Evolutionary conservation across 129 eudicot species (phyloP).

Genomic region (Helianthus annuus): DNA sequence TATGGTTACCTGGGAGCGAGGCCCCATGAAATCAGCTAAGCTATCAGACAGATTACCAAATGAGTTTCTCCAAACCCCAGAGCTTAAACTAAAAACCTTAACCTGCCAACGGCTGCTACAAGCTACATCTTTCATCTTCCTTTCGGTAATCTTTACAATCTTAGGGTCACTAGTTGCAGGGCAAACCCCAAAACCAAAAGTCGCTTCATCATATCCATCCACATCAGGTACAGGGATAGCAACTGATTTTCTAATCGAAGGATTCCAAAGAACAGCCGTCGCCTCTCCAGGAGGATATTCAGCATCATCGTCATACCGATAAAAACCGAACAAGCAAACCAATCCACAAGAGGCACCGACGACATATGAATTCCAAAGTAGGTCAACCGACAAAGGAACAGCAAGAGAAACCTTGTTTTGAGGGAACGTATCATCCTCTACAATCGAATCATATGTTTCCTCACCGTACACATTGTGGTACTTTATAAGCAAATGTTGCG

Average conservation of each 20-base stretch:
- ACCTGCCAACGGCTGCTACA: not conserved
- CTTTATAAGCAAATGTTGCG: not conserved
- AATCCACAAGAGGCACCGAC: constrained; percentile 43
- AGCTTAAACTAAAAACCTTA: not conserved
- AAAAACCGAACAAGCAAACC: constrained; percentile 30
- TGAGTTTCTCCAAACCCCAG: not conserved
- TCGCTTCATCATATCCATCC: too few species aligned
- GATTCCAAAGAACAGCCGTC: constrained; percentile 20
- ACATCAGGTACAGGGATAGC: not conserved
- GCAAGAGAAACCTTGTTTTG: not conserved
- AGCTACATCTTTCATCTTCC: too few species aligned
- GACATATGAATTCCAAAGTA: constrained; percentile 24
- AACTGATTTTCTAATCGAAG: not conserved
- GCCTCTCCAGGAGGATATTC: too few species aligned
- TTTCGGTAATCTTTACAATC: not conserved
- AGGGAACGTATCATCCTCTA: constrained; percentile 15
- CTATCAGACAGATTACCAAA: not conserved
- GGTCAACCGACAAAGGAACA: constrained; percentile 12
- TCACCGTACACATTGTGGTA: not conserved
- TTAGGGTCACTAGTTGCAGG: not conserved
- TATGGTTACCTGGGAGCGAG: too few species aligned
- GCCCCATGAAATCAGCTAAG: too few species aligned
- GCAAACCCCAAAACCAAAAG: too few species aligned
- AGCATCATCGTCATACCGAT: not conserved
- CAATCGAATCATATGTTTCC: constrained; percentile 11